Evolutionary conservation across 1,139 yeast genomes (phyloP).

Genomic region (Candida tetrigidarum): DNA sequence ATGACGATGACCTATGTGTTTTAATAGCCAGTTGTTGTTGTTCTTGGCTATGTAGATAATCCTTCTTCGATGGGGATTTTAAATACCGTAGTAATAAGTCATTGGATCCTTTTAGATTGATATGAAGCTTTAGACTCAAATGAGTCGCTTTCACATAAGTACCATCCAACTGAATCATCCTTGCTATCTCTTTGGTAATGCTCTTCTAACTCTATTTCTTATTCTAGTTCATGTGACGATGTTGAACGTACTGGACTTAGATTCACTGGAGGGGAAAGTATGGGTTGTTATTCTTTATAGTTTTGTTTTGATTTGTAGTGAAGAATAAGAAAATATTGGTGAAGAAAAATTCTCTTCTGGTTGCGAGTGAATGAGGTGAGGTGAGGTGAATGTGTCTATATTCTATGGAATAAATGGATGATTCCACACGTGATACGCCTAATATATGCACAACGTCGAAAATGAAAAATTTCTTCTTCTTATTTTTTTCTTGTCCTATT

Average conservation of each 20-base stretch:
- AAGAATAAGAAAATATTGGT: neutral
- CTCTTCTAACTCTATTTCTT: neutral
- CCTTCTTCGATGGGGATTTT: constrained; percentile 1
- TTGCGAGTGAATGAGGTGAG: too few relatives aligned
- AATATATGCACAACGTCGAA: too few relatives aligned
- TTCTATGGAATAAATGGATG: neutral
- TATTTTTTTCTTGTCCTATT: too few relatives aligned
- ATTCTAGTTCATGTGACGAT: neutral
- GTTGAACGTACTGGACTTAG: neutral
- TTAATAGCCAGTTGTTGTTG: too few relatives aligned
- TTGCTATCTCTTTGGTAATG: neutral
- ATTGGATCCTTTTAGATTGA: neutral
- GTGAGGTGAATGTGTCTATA: neutral
- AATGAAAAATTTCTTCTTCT: too few relatives aligned
- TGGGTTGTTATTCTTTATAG: neutral
- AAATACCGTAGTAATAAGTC: neutral
- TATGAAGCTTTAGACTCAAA: constrained; percentile 1
- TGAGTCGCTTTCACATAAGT: constrained; percentile 4
- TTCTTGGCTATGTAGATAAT: constrained; percentile 4
- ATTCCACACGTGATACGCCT: neutral
- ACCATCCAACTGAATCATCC: constrained; percentile 1
- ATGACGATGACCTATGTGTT: neutral
- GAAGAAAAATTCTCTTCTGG: neutral
- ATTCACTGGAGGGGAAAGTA: too few relatives aligned
- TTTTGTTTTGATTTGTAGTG: neutral